A percentile compares a stretch with the other conserved stretches of the same genome.
These are phyloP conservation scores for Lipomyces yamanashiensis DNA, from an alignment of 805 yeast species.

Conservation along the genomic window DNA sequence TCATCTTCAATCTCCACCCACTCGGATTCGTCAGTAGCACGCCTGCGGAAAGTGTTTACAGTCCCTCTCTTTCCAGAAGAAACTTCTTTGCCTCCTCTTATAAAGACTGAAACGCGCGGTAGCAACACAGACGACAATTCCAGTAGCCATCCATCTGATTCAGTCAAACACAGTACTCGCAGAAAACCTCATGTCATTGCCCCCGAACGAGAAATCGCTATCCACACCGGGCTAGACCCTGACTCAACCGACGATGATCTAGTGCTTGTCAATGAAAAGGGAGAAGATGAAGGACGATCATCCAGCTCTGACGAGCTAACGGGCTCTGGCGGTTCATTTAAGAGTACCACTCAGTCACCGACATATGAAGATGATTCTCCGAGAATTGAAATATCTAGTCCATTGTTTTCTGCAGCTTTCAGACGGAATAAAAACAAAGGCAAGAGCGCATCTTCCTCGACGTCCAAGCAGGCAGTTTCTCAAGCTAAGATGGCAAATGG, in stretches of 20 bases:
- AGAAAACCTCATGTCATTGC: conserved; percentile 25
- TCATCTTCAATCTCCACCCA: conserved; percentile 8
- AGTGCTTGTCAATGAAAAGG: conserved; percentile 18
- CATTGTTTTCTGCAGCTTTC: conserved; percentile 11
- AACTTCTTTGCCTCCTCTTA: conserved; percentile 26
- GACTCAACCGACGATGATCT: conserved; percentile 15
- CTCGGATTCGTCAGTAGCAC: conserved; percentile 14
- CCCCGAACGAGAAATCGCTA: conserved; percentile 18
- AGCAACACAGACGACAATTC: conserved; percentile 17
- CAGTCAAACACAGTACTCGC: conserved; percentile 7
- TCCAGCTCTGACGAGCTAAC: conserved; percentile 16
- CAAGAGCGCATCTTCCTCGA: not conserved
- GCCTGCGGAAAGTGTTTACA: conserved; percentile 20
- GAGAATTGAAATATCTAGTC: conserved; percentile 9
- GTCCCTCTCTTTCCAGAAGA: conserved; percentile 34
- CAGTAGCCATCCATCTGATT: not conserved
- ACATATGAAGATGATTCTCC: conserved; percentile 13
- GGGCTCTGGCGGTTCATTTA: conserved; percentile 18
- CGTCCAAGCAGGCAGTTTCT: not conserved
- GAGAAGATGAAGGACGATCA: conserved; percentile 12
- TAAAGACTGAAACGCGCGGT: conserved; percentile 15
- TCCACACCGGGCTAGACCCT: conserved; percentile 1
- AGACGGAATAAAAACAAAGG: not conserved
- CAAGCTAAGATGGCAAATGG: conserved; percentile 10
- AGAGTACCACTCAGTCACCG: conserved; percentile 10